Conservation (phyloP, 23 red algal species). For the Agarophyton chilense region DNA sequence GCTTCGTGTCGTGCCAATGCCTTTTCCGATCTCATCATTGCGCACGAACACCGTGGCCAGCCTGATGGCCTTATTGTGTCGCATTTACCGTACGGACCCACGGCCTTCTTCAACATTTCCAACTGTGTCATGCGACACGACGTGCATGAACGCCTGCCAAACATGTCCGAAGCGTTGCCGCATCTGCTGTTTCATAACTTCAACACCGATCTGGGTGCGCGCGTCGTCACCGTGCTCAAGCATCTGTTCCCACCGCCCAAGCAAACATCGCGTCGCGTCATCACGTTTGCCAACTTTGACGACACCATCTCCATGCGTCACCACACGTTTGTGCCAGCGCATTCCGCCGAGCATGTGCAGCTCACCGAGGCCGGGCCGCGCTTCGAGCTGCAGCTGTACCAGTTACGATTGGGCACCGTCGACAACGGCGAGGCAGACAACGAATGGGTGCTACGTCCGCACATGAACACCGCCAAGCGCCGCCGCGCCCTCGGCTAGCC, state of each 20-base stretch:
- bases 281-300: slow-evolving; percentile 84
- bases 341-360: slow-evolving; percentile 53
- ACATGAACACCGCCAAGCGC: slow-evolving; percentile 89
- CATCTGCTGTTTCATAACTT: slow-evolving; percentile 95
- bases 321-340: slow-evolving; percentile 64
- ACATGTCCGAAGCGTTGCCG: slow-evolving; percentile 81
- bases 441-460: slow-evolving; percentile 92
- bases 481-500: slow-evolving; percentile 61
- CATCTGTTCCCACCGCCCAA: slow-evolving; percentile 88
- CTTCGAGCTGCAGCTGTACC: slow-evolving; percentile 94
- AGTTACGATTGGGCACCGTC: slow-evolving; percentile 89
- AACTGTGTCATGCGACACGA: slow-evolving; percentile 99
- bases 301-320: slow-evolving; percentile 84
- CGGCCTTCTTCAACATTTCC: slow-evolving; percentile 89
- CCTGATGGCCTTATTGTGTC: slow-evolving; percentile 92
- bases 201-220: slow-evolving; percentile 60
- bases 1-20: slow-evolving; percentile 63
- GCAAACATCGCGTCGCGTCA: slow-evolving; percentile 76
- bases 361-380: slow-evolving; percentile 93
- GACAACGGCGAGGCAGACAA: slow-evolving; percentile 93
- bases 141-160: slow-evolving; percentile 55
- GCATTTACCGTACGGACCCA: slow-evolving; percentile 94
- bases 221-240: slow-evolving; percentile 77
- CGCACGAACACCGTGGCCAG: slow-evolving; percentile 90
- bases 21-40: slow-evolving; percentile 83